Conservation (phyloP, 805 yeast species). For the Saturnispora kantuleensis region DNA sequence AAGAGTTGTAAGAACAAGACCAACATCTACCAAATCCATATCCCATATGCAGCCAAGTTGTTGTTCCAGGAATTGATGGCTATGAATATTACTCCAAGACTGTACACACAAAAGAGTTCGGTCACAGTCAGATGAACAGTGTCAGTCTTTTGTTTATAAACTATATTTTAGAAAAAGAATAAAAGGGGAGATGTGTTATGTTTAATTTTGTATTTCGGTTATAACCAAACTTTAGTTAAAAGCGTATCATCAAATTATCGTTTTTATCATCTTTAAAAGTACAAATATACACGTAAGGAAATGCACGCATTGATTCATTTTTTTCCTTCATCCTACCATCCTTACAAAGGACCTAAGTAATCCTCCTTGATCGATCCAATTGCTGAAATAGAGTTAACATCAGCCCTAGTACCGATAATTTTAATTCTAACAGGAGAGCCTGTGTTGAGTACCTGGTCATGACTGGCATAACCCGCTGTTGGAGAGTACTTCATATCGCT, state of each 20-base stretch:
- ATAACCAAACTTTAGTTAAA: background rate
- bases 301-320: no score
- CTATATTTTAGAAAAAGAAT: background rate
- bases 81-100: slow-evolving; percentile 95
- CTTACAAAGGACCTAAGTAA: slow-evolving; percentile 73
- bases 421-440: slow-evolving; percentile 90
- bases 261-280: slow-evolving; percentile 1
- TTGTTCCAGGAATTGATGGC: slow-evolving; percentile 99
- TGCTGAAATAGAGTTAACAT: slow-evolving; percentile 94
- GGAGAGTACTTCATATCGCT: slow-evolving; percentile 90
- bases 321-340: background rate
- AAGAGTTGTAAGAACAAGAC: slow-evolving; percentile 98
- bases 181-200: background rate
- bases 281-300: background rate
- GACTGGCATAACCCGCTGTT: slow-evolving; percentile 92
- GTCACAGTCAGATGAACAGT: slow-evolving; percentile 20
- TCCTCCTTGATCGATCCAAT: slow-evolving; percentile 98
- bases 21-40: slow-evolving; percentile 92
- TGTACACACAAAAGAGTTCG: slow-evolving; percentile 68
- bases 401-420: slow-evolving; percentile 95
- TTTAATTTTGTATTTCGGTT: background rate
- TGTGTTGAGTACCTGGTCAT: slow-evolving; percentile 90
- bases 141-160: no score
- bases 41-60: slow-evolving; percentile 97
- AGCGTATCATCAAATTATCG: background rate